Base-by-base conservation (phyloP, 805 yeast species). In the Sugiyamaella chiloensis region DNA sequence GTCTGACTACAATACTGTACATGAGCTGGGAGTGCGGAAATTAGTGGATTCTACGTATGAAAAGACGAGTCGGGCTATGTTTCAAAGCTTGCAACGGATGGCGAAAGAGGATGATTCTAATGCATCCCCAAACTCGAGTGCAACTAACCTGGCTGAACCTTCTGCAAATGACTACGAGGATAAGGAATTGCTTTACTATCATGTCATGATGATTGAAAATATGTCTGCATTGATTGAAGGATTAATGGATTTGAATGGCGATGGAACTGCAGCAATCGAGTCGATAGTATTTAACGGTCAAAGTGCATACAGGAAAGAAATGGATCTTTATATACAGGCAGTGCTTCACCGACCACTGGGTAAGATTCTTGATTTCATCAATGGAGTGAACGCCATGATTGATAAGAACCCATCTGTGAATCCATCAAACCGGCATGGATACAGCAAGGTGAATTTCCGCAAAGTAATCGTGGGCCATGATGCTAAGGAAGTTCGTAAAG, bases 331-430 rank as follows among this genome's bases (percentile, higher is more conserved):
- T 61, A 72, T 80, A 9, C 62, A 60, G n/a, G 57, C 56, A n/a
- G 63, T 82, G 12, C 60, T 80, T 35, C 64, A 69, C 47, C 72
- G 81, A 40, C 72, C 80, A 20, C 72, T 88, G 58, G 91, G 93
- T 0, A 84, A 83, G 58, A 58, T 89, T 42, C 68, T 79, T 12
- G 80, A 78, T 23, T 83, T 86, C 61, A 76, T 88, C 1, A 73
- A 74, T 34, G 86, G 82, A 29, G 78, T 81, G 35, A 84, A 82
- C 49, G 72, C 76, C 1, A 61, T 81, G 9, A 62, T 70, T 2
- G 72, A 65, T 21, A 61, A 72, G 9, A 65, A 67, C 37, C 70
- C 69, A 2, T 48, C 46, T 1, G 58, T 53, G 11, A 73, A 74
- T 50, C 81, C 80, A 14, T 71, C 81, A 1, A 76, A 72, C 55